Evolutionary conservation across 2,329 filamentous ascomycete genomes (phyloP).

Genomic region (Beauveria sp.): DNA sequence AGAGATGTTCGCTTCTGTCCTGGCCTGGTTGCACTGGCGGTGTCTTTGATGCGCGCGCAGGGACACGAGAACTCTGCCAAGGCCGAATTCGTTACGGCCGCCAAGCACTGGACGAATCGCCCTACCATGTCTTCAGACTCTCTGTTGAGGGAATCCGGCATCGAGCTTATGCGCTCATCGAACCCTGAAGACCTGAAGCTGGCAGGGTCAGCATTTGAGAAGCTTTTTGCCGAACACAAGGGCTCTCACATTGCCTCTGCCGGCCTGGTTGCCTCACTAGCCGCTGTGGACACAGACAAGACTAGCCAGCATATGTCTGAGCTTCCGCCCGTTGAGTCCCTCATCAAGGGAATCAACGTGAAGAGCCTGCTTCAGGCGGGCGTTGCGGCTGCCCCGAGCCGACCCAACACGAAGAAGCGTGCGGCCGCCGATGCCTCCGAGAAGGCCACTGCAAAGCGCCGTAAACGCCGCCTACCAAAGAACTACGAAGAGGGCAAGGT

Average conservation of each 20-base stretch:
- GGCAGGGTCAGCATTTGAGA: conserved; percentile 73
- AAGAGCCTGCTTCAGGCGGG: conserved; percentile 58
- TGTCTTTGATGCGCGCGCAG: conserved; percentile 71
- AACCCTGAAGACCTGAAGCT: conserved; percentile 58
- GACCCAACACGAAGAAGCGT: conserved; percentile 41
- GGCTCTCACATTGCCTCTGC: conserved; percentile 64
- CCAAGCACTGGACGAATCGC: conserved; percentile 69
- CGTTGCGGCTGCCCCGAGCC: conserved; percentile 38
- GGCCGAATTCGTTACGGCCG: conserved; percentile 68
- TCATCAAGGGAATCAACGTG: conserved; percentile 55
- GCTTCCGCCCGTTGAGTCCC: conserved; percentile 54
- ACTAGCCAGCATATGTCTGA: conserved; percentile 46
- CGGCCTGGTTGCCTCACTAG: conserved; percentile 79
- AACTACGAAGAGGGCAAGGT: conserved; percentile 70
- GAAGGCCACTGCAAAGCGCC: conserved; percentile 47
- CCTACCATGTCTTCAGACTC: conserved; percentile 40
- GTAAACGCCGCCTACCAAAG: conserved; percentile 59
- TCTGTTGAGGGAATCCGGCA: conserved; percentile 74
- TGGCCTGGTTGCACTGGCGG: conserved; percentile 71
- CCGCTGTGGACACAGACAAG: conserved; percentile 50
- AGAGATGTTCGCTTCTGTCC: conserved; percentile 73
- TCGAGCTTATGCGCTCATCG: conserved; percentile 70
- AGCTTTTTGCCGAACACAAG: conserved; percentile 58
- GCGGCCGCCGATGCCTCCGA: conserved; percentile 25
- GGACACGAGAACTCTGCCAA: conserved; percentile 67